Evolutionary conservation across 805 yeast species (phyloP).

Genomic region (Zygosaccharomyces lentus): DNA sequence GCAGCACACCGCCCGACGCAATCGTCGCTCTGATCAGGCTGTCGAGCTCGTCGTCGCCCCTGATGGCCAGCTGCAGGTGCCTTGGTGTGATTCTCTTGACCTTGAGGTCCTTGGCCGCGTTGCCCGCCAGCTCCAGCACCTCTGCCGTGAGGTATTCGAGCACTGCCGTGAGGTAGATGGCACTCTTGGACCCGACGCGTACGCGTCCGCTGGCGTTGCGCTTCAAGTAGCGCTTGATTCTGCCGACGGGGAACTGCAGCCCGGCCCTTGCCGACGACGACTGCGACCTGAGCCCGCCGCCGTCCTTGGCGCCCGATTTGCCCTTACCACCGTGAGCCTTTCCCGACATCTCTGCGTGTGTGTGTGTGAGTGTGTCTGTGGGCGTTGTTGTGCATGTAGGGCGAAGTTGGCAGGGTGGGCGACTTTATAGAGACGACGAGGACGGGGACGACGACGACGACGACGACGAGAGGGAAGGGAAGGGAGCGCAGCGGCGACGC

Average conservation of each 20-base stretch:
- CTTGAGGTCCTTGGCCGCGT: conserved; percentile 93
- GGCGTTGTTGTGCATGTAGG: background rate
- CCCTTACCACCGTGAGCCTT: conserved; percentile 97
- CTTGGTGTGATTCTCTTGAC: conserved; percentile 97
- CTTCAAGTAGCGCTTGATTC: conserved; percentile 95
- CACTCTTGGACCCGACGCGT: conserved; percentile 91
- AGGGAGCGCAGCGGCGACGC: no score
- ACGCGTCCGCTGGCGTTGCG: conserved; percentile 79
- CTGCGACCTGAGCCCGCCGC: conserved; percentile 52
- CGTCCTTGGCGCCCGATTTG: conserved; percentile 78
- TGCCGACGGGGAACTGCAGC: conserved; percentile 95
- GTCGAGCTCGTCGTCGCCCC: conserved; percentile 98
- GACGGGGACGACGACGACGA: no score
- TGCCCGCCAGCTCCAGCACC: conserved; percentile 95
- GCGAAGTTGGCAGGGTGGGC: background rate
- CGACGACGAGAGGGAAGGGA: no score
- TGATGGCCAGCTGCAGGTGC: conserved; percentile 92
- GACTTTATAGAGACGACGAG: background rate
- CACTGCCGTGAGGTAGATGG: conserved; percentile 93
- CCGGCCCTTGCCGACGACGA: conserved; percentile 95
- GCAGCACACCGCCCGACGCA: conserved; percentile 97
- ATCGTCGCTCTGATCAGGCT: conserved; percentile 90
- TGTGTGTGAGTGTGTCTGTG: conserved; percentile 1
- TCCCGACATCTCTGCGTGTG: conserved; percentile 64
- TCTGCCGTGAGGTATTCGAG: conserved; percentile 95